phyloP scores from a whole-genome alignment of 441 rosid genomes.

The Gossypium trilobum region DNA sequence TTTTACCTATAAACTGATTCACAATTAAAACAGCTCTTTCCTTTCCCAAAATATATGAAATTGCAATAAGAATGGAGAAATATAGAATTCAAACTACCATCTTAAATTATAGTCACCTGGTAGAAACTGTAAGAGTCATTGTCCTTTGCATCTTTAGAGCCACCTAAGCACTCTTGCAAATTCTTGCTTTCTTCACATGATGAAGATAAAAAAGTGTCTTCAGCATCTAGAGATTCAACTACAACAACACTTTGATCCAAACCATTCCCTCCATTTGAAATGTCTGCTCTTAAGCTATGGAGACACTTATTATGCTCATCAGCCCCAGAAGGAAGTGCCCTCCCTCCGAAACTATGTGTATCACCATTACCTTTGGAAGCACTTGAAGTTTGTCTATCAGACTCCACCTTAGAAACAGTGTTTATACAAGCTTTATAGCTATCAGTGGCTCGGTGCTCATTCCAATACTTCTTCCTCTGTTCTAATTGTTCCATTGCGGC shows the following conservation, averaged over 20 bases:
- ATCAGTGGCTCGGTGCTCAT: constrained; percentile 37
- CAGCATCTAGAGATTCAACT: constrained; percentile 30
- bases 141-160: constrained; percentile 37
- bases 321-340: constrained; percentile 20
- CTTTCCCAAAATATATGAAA: background rate
- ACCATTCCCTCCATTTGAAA: constrained; percentile 28
- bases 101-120: constrained; percentile 49
- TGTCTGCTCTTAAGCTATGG: constrained; percentile 21
- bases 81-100: constrained; percentile 2
- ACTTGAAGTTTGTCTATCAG: constrained; percentile 18
- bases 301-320: constrained; percentile 25
- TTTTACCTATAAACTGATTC: background rate
- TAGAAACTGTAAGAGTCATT: constrained; percentile 62
- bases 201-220: constrained; percentile 30
- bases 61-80: background rate
- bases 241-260: constrained; percentile 31
- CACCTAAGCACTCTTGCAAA: constrained; percentile 26
- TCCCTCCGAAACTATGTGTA: constrained; percentile 16
- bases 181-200: constrained; percentile 36
- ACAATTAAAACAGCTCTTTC: background rate
- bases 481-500: constrained; percentile 75
- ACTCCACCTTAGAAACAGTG: constrained; percentile 22
- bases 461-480: constrained; percentile 75
- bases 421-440: constrained; percentile 21
- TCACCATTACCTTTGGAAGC: constrained; percentile 26